Evolutionary conservation across 2,329 filamentous ascomycete species (phyloP), one percentile per base, ranked within the genome.

Genomic region (Mycosphaerella arachidis): DNA sequence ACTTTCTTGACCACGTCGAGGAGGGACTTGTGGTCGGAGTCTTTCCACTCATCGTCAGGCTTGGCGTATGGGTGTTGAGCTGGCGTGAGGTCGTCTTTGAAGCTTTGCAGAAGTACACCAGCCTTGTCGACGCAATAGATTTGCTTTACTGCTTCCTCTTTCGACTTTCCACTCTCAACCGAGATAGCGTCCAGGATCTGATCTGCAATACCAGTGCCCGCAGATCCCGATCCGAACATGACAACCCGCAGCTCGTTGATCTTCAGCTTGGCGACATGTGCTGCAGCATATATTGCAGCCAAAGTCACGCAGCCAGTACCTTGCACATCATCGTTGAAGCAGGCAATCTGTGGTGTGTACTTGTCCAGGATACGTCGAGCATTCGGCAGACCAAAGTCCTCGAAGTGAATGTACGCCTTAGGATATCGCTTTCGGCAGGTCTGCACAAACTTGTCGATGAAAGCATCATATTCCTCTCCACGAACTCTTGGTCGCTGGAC

Each of bases 301-400:
- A 96, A 81, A 0, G 92, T 93, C 0, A 96, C 91, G 60, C 90
- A 93, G 0, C 91, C 92, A 0, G 92, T 96, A 1, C 91, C 92
- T 73, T 96, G 91, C 0, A 96, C 86, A 72, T 96, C 91, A 60
- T 96, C 92, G 69, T 96, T 96, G 80, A 96, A 96, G 73, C 91
- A 95, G 0, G 91, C 82, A 7, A 93, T 87, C 53, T 88, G 71
- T 0, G 86, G 81, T 0, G 87, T 84, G 68, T 94, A 96, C 37
- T 81, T 83, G 61, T 96, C 89, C 0, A 96, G 79, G 2, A 96
- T 83, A 3, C 89, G 83, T 31, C 89, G 81, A 0, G 90, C 89
- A 68, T 96, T 96, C 1, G 74, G 74, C 0, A 95, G 76, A 0
- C 91, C 91, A 76, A 96, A 95, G 70, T 96, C 92, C 69, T 96